Evolutionary conservation across 768 basidiomycete genomes (phyloP), one percentile per base, ranked within the genome.

Genomic region (Tephrocybe sp.): DNA sequence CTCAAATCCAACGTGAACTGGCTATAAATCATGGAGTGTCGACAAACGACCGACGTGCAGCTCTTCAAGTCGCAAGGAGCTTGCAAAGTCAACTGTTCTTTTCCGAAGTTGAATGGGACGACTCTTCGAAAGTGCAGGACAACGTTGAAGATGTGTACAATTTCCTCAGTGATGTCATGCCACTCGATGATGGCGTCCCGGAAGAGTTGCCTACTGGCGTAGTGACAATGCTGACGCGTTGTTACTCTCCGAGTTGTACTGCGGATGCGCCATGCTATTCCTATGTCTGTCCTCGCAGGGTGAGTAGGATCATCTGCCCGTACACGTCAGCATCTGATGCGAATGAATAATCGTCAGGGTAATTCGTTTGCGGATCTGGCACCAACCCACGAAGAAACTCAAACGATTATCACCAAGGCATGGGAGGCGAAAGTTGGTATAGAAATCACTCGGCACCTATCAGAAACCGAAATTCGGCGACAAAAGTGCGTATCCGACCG

Each of bases 101-200:
- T 67, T 91, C 92, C 62, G 95, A 98, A 64, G 94, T 97, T 6
- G 94, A 97, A 62, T 95, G 94, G 91, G 91, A 88, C 24, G 83
- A 45, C 30, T 40, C 50, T 84, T 42, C 82, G 84, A 16, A 75
- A 84, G 1, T 97, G 47, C 82, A 88, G 48, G 93, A 94, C 60
- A 85, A 88, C 3, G 88, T 94, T 3, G 93, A 94, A 60, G 91
- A 94, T 54, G 93, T 97, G 5, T 97, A 90, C 69, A 89, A 88
- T 76, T 95, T 97, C 66, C 72, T 91, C 61, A 91, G 91, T 50
- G 93, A 94, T 55, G 75, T 79, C 31, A 84, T 85, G 47, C 84
- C 84, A 21, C 67, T 68, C 19, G 81, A 81, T 1, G 85, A 86
- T 53, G 69, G 74, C 1, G 72, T 77, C 13, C 74, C 74, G 33